Evolutionary conservation across 306 rosid species (phyloP), one percentile per base, ranked within the genome.

Genomic region (Quercus wislizeni): DNA sequence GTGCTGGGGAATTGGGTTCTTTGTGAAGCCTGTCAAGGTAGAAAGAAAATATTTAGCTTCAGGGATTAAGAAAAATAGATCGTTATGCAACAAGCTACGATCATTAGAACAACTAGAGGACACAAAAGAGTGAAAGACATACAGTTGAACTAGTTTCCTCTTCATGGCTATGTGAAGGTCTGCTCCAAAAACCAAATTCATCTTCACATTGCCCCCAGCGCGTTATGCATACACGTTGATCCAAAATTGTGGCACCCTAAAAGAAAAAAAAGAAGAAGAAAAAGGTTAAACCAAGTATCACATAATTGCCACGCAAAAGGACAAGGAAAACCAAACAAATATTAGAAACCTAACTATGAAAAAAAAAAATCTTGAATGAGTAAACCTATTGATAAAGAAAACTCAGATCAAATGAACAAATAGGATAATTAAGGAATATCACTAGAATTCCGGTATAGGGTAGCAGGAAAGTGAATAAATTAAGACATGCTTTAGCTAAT

Each of bases 201-300:
- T 90, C 94, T 79, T 83, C 88, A 85, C 78, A 77, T 18, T 89
- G 90, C 43, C 99, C 99, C 99, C 99, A 95, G 78, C 87, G 97
- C 10, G 96, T 87, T 81, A 95, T 92, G 91, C 93, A 95, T 21
- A 95, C 96, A 21, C 91, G 92, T 79, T 95, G 96, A 79, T 95
- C 99, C 59, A 91, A 83, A 80, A 95, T 92, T 69, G 97, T 86
- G 68, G 99, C 99, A 67, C 97, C 99, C 99, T 95, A 87, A 72
- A 57, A 85, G 14, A 83, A 49, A 62, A 87, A 41, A 38, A 69
- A 43, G 55, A 67, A 74, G 55, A 55, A 49, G 69, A 25, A n/a
- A 75, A 75, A 62, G 38, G 7, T 27, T 49, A 71, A 71, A 43
- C 57, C 19, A 58, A 21, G 65, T 65, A 31, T 64, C 70, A 19